Conservation (phyloP, 495 filamentous ascomycete genomes). For the Aspergillus leporis region DNA sequence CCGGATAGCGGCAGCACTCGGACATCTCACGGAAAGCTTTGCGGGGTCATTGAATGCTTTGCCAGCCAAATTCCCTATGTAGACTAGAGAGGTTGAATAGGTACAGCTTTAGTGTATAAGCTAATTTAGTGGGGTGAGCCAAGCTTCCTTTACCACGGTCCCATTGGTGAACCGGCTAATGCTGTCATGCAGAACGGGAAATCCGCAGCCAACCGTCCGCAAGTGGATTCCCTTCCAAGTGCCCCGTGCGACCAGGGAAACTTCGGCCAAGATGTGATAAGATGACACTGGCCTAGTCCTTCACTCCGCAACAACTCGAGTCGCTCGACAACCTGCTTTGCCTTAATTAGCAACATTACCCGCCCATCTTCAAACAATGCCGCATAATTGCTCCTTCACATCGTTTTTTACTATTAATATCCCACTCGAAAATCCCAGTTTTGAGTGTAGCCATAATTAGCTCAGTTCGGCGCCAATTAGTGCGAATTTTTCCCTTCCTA, state of each 20-base stretch:
- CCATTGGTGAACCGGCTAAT: slow-evolving; percentile 7
- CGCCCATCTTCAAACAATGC: slow-evolving; percentile 14
- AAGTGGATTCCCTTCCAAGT: slow-evolving; percentile 5
- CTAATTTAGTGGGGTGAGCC: slow-evolving; percentile 26
- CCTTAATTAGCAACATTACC: slow-evolving; percentile 37
- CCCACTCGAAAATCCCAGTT: background rate
- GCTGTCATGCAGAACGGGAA: slow-evolving; percentile 23
- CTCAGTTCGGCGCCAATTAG: slow-evolving; percentile 8
- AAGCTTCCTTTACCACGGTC: slow-evolving; percentile 20
- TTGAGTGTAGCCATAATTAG: slow-evolving; percentile 13
- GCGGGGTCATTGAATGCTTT: background rate
- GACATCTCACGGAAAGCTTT: background rate
- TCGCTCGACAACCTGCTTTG: too few relatives aligned
- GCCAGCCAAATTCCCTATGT: background rate
- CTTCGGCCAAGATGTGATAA: slow-evolving; percentile 18
- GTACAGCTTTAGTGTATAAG: slow-evolving; percentile 5
- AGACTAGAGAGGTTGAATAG: background rate
- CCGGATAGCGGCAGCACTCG: background rate
- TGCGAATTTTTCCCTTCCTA: background rate
- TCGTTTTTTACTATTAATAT: slow-evolving; percentile 14
- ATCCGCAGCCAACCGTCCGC: slow-evolving; percentile 22
- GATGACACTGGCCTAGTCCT: slow-evolving; percentile 1
- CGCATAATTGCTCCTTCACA: background rate
- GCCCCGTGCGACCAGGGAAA: slow-evolving; percentile 11
- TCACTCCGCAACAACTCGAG: background rate